A percentile compares a stretch with the other conserved stretches of the same genome.
Evolutionary conservation across 139 green algal species (phyloP).

Genomic region (Closterium sp.): DNA sequence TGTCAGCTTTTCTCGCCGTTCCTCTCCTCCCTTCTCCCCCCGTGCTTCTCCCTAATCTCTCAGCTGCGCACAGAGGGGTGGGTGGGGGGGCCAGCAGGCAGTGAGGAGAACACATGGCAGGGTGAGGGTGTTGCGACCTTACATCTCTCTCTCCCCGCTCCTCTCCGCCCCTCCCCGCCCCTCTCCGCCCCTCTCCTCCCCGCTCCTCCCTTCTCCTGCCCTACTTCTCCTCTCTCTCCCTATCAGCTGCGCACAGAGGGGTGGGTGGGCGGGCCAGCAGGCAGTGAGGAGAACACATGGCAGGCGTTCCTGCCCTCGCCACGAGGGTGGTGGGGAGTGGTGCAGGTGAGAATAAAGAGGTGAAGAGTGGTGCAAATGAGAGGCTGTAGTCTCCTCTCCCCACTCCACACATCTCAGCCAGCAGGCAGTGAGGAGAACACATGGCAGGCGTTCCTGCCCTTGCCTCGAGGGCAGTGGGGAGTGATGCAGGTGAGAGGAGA

Average conservation of each 20-base stretch:
- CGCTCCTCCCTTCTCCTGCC: background rate
- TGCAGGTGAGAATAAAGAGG: constrained; percentile 2
- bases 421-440: constrained; percentile 26
- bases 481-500: constrained; percentile 13
- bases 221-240: background rate
- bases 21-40: no score
- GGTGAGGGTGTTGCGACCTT: no score
- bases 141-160: no score
- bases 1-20: no score
- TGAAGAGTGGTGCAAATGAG: no score
- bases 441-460: constrained; percentile 41
- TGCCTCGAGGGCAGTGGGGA: constrained; percentile 13
- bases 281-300: constrained; percentile 36
- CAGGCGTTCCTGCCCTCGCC: constrained; percentile 37
- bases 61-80: no score
- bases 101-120: no score
- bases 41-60: no score
- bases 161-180: no score
- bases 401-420: background rate
- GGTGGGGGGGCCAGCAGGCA: no score
- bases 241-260: constrained; percentile 25
- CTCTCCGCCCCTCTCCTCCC: no score
- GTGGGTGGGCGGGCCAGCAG: constrained; percentile 23
- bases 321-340: constrained; percentile 3
- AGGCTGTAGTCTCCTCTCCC: no score